A percentile compares a stretch with the other conserved stretches of the same genome.
Conservation (phyloP, 2,329 filamentous ascomycete genomes). For the Pezicula rhizophila region DNA sequence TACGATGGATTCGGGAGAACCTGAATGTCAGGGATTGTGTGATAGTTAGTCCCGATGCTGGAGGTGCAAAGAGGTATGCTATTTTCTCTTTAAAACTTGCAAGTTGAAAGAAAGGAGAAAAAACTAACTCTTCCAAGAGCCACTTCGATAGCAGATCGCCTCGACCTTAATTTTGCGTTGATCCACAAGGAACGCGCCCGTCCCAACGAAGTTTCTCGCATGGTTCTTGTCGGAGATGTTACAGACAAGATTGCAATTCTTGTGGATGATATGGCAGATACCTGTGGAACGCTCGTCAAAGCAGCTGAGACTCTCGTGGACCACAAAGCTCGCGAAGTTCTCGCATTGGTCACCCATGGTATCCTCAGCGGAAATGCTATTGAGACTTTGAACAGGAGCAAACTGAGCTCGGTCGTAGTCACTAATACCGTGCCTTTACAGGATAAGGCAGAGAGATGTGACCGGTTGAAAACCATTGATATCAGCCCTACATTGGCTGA, state of each 20-base stretch:
- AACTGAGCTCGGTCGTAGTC: slow-evolving; percentile 73
- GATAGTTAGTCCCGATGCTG: slow-evolving; percentile 91
- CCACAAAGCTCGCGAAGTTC: slow-evolving; percentile 80
- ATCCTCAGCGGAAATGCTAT: slow-evolving; percentile 86
- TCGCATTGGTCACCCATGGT: slow-evolving; percentile 92
- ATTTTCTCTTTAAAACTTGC: not conserved
- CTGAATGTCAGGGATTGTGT: slow-evolving; percentile 76
- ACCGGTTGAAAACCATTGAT: slow-evolving; percentile 83
- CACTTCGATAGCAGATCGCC: slow-evolving; percentile 84
- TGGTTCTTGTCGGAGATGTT: slow-evolving; percentile 95
- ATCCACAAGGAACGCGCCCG: slow-evolving; percentile 95
- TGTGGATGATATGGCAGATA: slow-evolving; percentile 97
- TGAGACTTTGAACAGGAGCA: slow-evolving; percentile 63
- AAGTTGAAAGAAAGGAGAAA: not conserved
- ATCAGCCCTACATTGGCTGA: slow-evolving; percentile 79
- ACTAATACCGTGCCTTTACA: slow-evolving; percentile 83
- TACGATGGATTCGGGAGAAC: slow-evolving; percentile 88
- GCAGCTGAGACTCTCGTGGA: slow-evolving; percentile 83
- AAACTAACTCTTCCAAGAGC: slow-evolving; percentile 44
- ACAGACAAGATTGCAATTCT: slow-evolving; percentile 88
- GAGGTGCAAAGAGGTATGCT: slow-evolving; percentile 76
- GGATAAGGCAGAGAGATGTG: slow-evolving; percentile 65
- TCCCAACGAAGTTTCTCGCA: slow-evolving; percentile 85
- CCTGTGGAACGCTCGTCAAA: slow-evolving; percentile 82
- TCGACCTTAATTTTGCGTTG: slow-evolving; percentile 85